These are phyloP conservation scores for Penicillium goetzii DNA, from an alignment of 495 filamentous ascomycete species.

Conservation along the genomic window DNA sequence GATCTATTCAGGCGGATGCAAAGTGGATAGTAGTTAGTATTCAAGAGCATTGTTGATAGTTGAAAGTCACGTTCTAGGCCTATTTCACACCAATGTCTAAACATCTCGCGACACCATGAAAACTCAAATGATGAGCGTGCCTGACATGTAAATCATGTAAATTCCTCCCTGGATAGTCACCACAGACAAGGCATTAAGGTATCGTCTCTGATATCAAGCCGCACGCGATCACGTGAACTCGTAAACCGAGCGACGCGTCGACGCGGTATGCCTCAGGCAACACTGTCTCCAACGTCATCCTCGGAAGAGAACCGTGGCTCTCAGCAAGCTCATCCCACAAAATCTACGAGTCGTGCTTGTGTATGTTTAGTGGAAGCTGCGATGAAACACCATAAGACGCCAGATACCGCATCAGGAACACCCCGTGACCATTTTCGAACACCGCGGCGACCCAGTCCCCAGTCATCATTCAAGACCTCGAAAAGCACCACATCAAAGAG, in stretches of 20 bases:
- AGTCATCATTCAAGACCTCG: constrained; percentile 24
- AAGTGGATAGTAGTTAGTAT: neutral
- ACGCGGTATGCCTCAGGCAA: constrained; percentile 29
- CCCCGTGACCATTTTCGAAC: constrained; percentile 31
- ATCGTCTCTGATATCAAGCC: neutral
- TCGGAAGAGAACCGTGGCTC: neutral
- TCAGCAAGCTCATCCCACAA: constrained; percentile 4
- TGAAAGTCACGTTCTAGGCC: neutral
- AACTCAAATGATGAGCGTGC: neutral
- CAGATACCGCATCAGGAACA: constrained; percentile 24
- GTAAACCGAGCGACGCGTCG: constrained; percentile 31
- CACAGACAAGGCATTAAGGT: neutral
- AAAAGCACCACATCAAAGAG: constrained; percentile 28
- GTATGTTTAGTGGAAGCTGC: constrained; percentile 29
- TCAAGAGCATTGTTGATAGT: neutral
- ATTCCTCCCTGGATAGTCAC: neutral
- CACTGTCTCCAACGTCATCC: constrained; percentile 22
- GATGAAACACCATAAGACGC: constrained; percentile 38
- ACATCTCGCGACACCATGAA: neutral
- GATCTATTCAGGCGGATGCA: neutral
- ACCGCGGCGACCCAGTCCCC: constrained; percentile 29
- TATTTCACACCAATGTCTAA: neutral
- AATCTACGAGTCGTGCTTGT: constrained; percentile 15
- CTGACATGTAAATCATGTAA: neutral
- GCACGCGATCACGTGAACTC: constrained; percentile 14